These are phyloP conservation scores for Dictyostelium firmibasis DNA, from an alignment of 78 protist species.

Conservation along the genomic window DNA sequence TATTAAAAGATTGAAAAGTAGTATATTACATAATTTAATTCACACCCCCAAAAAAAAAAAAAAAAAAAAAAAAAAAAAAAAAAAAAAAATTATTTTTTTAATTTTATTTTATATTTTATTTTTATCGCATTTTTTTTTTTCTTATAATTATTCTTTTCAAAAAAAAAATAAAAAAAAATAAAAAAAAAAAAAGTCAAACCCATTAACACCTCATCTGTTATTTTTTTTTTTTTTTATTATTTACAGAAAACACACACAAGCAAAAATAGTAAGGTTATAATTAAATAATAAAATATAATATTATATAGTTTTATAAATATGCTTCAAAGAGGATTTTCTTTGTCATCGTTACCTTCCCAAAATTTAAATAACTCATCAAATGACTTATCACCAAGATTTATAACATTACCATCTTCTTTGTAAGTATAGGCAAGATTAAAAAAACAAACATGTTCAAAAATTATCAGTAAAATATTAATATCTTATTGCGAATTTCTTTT, in stretches of 20 bases:
- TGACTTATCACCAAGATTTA: constrained; percentile 1
- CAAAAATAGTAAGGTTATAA: neutral
- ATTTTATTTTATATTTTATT: neutral
- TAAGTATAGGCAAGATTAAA: neutral
- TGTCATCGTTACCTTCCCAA: neutral
- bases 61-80: no score
- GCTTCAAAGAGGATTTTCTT: constrained; percentile 27
- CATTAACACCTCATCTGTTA: neutral
- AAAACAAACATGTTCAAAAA: neutral
- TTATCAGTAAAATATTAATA: no score
- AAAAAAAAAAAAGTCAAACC: neutral
- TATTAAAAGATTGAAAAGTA: neutral
- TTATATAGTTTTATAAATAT: neutral
- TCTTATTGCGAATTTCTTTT: neutral
- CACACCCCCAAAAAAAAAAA: neutral
- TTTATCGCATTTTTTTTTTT: neutral
- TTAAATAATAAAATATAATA: neutral
- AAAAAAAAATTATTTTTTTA: no score
- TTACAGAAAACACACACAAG: neutral
- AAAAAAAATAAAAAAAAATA: neutral
- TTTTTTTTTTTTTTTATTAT: neutral
- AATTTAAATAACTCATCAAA: neutral
- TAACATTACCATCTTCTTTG: constrained; percentile 33
- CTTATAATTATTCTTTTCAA: neutral
- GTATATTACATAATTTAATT: neutral